Base-by-base conservation (phyloP, 1,284 basidiomycete genomes). In the Anthracocystis setariae region DNA sequence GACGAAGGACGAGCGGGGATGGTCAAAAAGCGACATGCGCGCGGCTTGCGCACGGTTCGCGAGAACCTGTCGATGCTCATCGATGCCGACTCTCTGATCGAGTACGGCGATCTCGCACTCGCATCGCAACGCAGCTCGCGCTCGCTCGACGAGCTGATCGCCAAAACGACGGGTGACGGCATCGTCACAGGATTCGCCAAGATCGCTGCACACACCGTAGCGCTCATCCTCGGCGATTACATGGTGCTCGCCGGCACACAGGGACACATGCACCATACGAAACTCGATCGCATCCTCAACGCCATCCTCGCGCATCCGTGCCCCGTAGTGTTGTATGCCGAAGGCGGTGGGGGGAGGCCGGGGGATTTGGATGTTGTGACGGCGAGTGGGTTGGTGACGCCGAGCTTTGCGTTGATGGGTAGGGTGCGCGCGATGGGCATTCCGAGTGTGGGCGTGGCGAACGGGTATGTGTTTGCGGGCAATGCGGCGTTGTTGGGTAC, bases 281-380 rank as follows among this genome's bases (percentile, higher is more conserved):
- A 75, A 32, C 59, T 74, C 9, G 75, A 77, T 37, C 67, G 75
- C 1, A 57, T 77, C n/a, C 54, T 77, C 4, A 25, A 32, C 0
- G 46, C 55, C 1, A 47, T 68, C 0, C 37, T 77, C 2, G 27
- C 52, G 1, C 59, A 74, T 17, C 72, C 73, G 1, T 55, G 52
- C 5, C 75, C 75, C 3, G 13, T 77, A 13, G 55, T 77, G 23
- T 46, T 77, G 27, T 77, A 77, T 43, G 75, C 75, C 13, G 72
- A 77, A 43, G 75, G 75, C 0, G 75, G 75, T 5, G 75, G 75
- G 3, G 75, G 75, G 9, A 33, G 75, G 20, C 75, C 75, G 10
- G 65, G 73, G 2, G 75, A 77, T 44, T 59, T 71, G 10, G 73
- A 73, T 45, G 47, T 53, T 25, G 44, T 53, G 3, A 23, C 49